Evolutionary conservation across 805 yeast species (phyloP), one percentile per base, ranked within the genome.

Genomic region (Komagataella pastoris): DNA sequence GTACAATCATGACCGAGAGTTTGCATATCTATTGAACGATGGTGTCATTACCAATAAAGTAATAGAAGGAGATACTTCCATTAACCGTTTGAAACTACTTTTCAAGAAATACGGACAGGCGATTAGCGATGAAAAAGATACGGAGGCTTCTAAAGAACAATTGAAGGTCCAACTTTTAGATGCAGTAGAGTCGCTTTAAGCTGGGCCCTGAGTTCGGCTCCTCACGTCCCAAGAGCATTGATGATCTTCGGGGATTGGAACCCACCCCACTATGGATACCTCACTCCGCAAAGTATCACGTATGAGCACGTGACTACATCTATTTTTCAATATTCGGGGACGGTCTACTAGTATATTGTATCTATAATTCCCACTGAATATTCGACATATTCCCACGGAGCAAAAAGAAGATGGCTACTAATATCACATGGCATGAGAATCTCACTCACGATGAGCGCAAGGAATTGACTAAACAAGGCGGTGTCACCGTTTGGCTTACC

Each of bases 371-470:
- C 40, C 21, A 21, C 45, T 17, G 36, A 24, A 24, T 45, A 36
- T 17, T 21, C 21, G 14, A n/a, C 21, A 50, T 17, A 23, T 48
- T 7, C 6, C 18, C 17, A 24, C 10, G 10, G 17, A 49, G 36
- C 19, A 44, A 17, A 17, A 14, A 17, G 24, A 50, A 47, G 18
- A 91, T 91, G 97, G 93, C 97, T 57, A 83, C 96, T 46, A 91
- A 91, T 65, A 88, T 91, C 67, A 89, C 97, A 57, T 91, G 98
- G 97, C 97, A 91, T 71, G 81, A 80, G 59, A 91, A 93, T 63
- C 72, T 91, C 59, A 82, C 93, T 19, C 88, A 85, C 67, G 81
- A 74, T 18, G 96, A 91, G 70, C 85, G 98, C 62, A 69, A 78
- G 49, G 69, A 65, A 24, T 70, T 86, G 52, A 79, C 87, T 55